phyloP scores from a whole-genome alignment of 2,329 filamentous ascomycete species.

The Emydomyces testavorans region DNA sequence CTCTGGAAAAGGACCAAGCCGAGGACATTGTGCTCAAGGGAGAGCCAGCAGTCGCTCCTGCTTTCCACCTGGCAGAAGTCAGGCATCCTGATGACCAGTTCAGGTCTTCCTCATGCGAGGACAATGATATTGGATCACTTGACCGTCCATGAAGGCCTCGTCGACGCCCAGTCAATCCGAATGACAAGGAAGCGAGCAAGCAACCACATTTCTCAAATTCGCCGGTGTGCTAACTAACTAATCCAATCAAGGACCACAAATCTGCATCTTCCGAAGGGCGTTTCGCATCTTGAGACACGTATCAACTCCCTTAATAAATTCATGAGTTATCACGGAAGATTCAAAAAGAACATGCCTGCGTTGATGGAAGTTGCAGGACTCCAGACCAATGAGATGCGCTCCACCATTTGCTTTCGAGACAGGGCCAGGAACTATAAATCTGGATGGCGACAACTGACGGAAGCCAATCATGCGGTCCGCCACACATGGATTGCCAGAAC shows the following conservation, averaged over 20 bases:
- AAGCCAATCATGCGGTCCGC: slow-evolving; percentile 5
- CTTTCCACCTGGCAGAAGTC: neutral
- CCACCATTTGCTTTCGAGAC: neutral
- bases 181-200: neutral
- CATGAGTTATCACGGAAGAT: too few species aligned
- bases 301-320: too few species aligned
- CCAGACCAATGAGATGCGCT: neutral
- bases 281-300: too few species aligned
- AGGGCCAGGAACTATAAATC: too few species aligned
- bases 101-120: neutral
- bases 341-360: too few species aligned
- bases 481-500: neutral
- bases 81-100: slow-evolving; percentile 1
- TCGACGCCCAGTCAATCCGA: neutral
- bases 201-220: too few species aligned
- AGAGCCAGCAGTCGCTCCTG: neutral
- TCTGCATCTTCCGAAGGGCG: too few species aligned
- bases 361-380: neutral
- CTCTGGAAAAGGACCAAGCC: too few species aligned
- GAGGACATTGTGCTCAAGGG: neutral
- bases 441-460: neutral
- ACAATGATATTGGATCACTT: neutral
- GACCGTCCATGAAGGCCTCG: neutral
- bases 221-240: too few species aligned
- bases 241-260: too few species aligned